Base-by-base conservation (phyloP, 768 basidiomycete genomes). In the Strobilomyces dryophilus region DNA sequence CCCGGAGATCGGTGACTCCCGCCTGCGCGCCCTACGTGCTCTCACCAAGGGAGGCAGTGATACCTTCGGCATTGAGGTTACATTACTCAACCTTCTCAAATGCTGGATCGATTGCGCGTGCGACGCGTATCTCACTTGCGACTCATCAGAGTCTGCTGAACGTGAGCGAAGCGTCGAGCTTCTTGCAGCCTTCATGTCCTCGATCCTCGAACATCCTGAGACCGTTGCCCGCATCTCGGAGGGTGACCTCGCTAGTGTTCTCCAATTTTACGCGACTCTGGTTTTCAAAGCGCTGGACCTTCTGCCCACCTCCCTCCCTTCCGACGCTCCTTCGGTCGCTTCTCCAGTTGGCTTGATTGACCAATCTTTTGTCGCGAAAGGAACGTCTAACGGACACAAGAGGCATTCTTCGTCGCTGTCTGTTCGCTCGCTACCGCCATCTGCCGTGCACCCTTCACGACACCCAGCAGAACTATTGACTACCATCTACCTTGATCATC, bases 61-160 rank as follows among this genome's bases (percentile, higher is more conserved):
- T 43, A 77, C 83, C 27, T 69, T 81, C 34, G 88, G 88, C 18
- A 78, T 88, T 59, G 89, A 90, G 66, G 64, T 72, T 8, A 70
- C 73, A 35, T 62, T 89, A 32, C 68, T 89, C 24, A 69, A 74
- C 37, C 66, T 84, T 45, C 71, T 89, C 40, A 79, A 80, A 57
- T 64, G 73, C 8, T 92, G 88, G 87, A 83, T 88, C 32, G 73
- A 79, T 45, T 78, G 77, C 15, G 84, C 83, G 9, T 88, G 87
- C 52, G 78, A 81, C 12, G 80, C 78, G 7, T 71, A 75, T 51
- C 61, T 69, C 45, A 54, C 66, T 48, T 59, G 69, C 32, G 64
- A 69, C 53, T 53, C 63, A n/a, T 49, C 68, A 27, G 81, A 83
- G 42, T 69, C 75, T 41, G 62, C 69, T 5, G 85, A 89, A 59